These are phyloP conservation scores for Monosporascus sp. DNA, from an alignment of 2,329 filamentous ascomycete species.

Conservation along the genomic window DNA sequence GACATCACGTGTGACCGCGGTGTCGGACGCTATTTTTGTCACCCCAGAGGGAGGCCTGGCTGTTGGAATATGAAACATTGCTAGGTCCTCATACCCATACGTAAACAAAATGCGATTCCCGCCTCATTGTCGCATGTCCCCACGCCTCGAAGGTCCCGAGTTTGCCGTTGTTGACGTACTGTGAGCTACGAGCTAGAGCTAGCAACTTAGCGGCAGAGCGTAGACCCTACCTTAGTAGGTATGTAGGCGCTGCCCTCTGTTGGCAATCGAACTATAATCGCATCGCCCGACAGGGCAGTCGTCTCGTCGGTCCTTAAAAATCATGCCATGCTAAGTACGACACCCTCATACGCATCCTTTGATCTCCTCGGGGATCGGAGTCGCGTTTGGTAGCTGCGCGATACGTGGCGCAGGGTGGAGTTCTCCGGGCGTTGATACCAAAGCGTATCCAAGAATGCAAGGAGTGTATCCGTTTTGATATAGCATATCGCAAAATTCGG, in stretches of 20 bases:
- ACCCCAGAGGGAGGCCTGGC: constrained; percentile 7
- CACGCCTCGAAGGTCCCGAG: constrained; percentile 7
- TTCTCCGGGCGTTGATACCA: constrained; percentile 14
- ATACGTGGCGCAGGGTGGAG: constrained; percentile 22
- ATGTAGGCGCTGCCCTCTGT: background rate
- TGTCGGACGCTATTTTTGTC: constrained; percentile 12
- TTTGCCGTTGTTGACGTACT: constrained; percentile 13
- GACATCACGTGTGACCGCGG: constrained; percentile 18
- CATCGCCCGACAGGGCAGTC: constrained; percentile 15
- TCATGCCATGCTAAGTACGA: constrained; percentile 15
- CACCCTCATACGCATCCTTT: constrained; percentile 24
- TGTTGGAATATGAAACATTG: background rate
- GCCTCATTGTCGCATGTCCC: background rate
- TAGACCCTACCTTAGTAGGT: no score
- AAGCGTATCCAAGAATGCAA: constrained; percentile 13
- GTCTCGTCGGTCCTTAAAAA: constrained; percentile 16
- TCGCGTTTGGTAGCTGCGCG: constrained; percentile 16
- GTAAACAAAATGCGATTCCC: background rate
- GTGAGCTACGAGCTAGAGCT: constrained; percentile 9
- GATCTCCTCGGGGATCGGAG: constrained; percentile 19
- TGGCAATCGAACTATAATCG: constrained; percentile 6
- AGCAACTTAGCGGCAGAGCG: background rate
- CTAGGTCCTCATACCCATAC: background rate
- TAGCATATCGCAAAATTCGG: constrained; percentile 17
- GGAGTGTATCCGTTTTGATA: constrained; percentile 17